Evolutionary conservation across 495 filamentous ascomycete genomes (phyloP).

Genomic region (Penicillium goetzii): DNA sequence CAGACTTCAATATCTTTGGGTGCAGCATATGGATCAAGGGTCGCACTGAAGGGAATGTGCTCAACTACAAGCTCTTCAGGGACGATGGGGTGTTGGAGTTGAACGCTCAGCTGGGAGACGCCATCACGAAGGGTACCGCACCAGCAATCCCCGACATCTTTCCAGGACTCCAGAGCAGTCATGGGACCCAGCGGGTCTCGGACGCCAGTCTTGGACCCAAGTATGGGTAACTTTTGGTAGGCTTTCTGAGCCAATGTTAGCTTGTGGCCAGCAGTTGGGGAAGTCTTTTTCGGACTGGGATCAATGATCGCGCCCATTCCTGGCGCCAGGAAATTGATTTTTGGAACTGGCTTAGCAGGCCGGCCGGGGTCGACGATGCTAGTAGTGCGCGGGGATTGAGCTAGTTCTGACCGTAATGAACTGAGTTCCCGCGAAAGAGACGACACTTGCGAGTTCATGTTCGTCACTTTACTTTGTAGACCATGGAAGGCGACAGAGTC

Average conservation of each 20-base stretch:
- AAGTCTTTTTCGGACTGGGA: slow-evolving; percentile 32
- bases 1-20: slow-evolving; percentile 54
- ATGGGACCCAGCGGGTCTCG: slow-evolving; percentile 28
- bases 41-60: slow-evolving; percentile 44
- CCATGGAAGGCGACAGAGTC: slow-evolving; percentile 31
- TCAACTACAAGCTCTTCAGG: slow-evolving; percentile 54
- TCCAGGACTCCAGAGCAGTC: slow-evolving; percentile 44
- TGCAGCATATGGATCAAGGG: slow-evolving; percentile 38
- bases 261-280: slow-evolving; percentile 32
- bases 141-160: slow-evolving; percentile 54
- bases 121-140: slow-evolving; percentile 44
- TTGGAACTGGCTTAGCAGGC: slow-evolving; percentile 20
- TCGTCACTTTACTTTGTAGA: slow-evolving; percentile 38
- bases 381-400: slow-evolving; percentile 26
- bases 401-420: slow-evolving; percentile 30
- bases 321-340: slow-evolving; percentile 45
- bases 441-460: slow-evolving; percentile 39
- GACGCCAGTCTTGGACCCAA: slow-evolving; percentile 2
- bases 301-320: slow-evolving; percentile 43
- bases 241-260: background rate
- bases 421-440: slow-evolving; percentile 42
- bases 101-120: slow-evolving; percentile 45
- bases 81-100: slow-evolving; percentile 41
- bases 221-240: background rate
- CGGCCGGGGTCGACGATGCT: slow-evolving; percentile 13